Percentiles rank a stretch among this genome's conserved stretches.
Evolutionary conservation across 768 basidiomycete species (phyloP).

Genomic region (Suillus weaverae): DNA sequence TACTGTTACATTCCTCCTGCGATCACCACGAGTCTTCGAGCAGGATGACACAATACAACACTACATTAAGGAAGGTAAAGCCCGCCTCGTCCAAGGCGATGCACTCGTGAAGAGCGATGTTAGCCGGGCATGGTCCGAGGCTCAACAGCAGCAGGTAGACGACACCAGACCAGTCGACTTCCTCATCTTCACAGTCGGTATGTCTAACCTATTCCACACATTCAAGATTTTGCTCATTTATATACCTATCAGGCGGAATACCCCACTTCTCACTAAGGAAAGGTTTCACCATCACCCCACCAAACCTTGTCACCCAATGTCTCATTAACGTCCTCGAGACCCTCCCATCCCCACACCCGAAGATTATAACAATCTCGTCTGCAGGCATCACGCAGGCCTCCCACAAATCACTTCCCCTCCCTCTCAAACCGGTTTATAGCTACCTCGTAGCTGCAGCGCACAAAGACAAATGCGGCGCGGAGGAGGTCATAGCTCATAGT

Average conservation of each 20-base stretch:
- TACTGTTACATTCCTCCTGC: constrained; percentile 64
- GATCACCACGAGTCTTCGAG: constrained; percentile 53
- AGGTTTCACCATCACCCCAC: constrained; percentile 49
- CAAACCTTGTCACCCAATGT: constrained; percentile 52
- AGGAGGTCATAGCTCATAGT: constrained; percentile 48
- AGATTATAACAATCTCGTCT: constrained; percentile 55
- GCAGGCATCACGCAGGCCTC: constrained; percentile 51
- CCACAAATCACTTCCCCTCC: constrained; percentile 46
- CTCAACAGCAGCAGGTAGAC: constrained; percentile 24
- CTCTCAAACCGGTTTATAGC: constrained; percentile 49
- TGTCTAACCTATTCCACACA: constrained; percentile 16
- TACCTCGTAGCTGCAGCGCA: constrained; percentile 47
- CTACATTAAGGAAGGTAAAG: constrained; percentile 51
- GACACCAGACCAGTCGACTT: constrained; percentile 44
- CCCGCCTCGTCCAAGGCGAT: constrained; percentile 59
- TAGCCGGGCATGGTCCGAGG: constrained; percentile 49
- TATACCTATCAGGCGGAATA: constrained; percentile 40
- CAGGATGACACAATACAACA: constrained; percentile 51
- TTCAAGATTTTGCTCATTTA: constrained; percentile 4
- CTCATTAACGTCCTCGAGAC: constrained; percentile 58
- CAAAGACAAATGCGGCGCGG: constrained; percentile 60
- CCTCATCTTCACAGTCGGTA: constrained; percentile 64
- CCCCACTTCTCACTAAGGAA: constrained; percentile 46
- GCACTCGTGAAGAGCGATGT: constrained; percentile 55
- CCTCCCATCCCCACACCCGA: constrained; percentile 47